These are phyloP conservation scores for Solanum chiquidenum DNA, from an alignment of 257 asterid species.

Conservation along the genomic window DNA sequence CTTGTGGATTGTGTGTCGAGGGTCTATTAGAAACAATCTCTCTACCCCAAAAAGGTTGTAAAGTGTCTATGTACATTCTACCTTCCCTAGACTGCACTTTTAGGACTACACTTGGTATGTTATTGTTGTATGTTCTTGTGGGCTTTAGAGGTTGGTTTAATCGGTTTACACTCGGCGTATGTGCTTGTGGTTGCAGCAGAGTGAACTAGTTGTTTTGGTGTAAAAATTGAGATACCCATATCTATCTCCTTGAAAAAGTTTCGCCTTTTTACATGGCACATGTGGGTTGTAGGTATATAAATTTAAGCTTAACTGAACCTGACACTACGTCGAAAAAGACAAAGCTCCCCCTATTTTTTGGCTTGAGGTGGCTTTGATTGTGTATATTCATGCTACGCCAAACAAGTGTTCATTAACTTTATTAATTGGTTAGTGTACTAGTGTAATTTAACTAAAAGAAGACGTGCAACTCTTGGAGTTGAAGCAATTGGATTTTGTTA, in stretches of 20 bases:
- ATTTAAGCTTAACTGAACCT: neutral
- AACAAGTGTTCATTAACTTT: neutral
- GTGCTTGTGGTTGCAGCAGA: neutral
- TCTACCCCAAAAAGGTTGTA: too few relatives aligned
- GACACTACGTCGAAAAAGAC: neutral
- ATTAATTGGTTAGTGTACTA: neutral
- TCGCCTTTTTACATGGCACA: too few relatives aligned
- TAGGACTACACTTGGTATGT: too few relatives aligned
- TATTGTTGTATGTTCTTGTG: too few relatives aligned
- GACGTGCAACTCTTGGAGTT: neutral
- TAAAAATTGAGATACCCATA: neutral
- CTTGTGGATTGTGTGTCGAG: too few relatives aligned
- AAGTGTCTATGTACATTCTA: too few relatives aligned
- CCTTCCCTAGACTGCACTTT: too few relatives aligned
- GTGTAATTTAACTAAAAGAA: neutral
- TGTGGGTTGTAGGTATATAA: neutral
- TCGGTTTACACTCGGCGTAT: neutral
- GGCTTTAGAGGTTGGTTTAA: neutral
- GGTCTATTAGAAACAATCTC: too few relatives aligned
- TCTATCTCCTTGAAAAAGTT: too few relatives aligned
- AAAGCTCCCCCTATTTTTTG: neutral
- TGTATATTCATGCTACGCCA: neutral
- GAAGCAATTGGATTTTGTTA: neutral
- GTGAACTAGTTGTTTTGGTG: neutral
- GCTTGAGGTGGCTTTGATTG: neutral